A percentile compares a stretch with the other conserved stretches of the same genome.
Conservation (phyloP, 2,329 filamentous ascomycete species). For the Talaromyces sp. region DNA sequence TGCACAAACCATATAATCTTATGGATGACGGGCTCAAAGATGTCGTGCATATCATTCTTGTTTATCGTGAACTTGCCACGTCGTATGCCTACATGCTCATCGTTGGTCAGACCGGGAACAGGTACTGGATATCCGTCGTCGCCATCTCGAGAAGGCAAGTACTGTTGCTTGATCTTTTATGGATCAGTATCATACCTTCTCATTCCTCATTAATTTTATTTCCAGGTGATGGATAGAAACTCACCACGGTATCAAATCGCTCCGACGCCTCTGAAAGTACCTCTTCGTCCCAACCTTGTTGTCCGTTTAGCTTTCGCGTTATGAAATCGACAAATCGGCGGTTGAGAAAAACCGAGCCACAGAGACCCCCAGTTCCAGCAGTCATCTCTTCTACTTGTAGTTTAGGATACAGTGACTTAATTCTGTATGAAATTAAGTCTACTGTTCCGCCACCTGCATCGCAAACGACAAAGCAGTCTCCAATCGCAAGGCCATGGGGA, state of each 20-base stretch:
- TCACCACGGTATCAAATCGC: background rate
- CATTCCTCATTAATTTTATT: background rate
- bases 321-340: slow-evolving; percentile 94
- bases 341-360: slow-evolving; percentile 92
- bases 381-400: slow-evolving; percentile 98
- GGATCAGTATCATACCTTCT: background rate
- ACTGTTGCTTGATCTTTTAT: background rate
- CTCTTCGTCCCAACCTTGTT: background rate
- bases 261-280: background rate
- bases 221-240: background rate
- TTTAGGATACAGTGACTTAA: slow-evolving; percentile 88
- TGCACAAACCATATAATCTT: background rate
- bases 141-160: background rate
- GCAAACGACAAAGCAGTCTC: slow-evolving; percentile 93
- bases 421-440: slow-evolving; percentile 97
- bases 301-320: background rate
- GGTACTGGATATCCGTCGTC: slow-evolving; percentile 1
- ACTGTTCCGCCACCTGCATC: slow-evolving; percentile 98
- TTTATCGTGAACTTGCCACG: background rate
- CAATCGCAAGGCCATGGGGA: slow-evolving; percentile 88
- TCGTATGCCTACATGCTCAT: background rate
- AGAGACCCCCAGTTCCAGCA: slow-evolving; percentile 93
- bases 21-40: background rate
- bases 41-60: background rate
- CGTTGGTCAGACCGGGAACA: background rate